Conservation (phyloP, 176 grass and related monocot genomes). For the Oropetium thomaeum region DNA sequence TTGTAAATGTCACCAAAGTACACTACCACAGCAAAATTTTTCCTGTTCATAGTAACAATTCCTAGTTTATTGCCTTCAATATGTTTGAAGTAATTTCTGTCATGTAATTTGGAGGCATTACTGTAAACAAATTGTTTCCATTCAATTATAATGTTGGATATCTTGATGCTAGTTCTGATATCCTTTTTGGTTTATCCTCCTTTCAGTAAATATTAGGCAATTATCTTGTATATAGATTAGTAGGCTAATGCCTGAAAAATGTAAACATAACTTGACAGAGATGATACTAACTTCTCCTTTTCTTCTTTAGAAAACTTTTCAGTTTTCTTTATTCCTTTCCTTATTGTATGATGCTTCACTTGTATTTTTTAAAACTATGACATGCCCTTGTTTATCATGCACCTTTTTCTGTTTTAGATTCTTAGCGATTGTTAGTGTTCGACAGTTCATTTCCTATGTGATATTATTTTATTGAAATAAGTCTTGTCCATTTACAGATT, state of each 20-base stretch:
- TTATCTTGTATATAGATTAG: background rate
- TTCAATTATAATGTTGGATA: background rate
- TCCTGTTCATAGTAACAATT: background rate
- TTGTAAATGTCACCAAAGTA: background rate
- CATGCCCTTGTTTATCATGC: background rate
- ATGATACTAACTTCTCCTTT: no score
- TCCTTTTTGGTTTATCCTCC: background rate
- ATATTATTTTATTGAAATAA: conserved; percentile 4
- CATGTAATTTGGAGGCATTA: background rate
- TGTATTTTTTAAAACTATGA: background rate
- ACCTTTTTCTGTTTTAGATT: background rate
- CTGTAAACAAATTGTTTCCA: background rate
- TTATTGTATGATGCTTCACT: background rate
- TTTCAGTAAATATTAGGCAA: background rate
- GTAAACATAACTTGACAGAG: background rate
- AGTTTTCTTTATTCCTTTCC: background rate
- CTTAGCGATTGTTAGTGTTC: background rate
- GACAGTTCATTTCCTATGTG: background rate
- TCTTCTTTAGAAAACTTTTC: background rate
- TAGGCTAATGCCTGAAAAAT: background rate
- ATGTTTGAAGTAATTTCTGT: background rate
- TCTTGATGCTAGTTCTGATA: background rate
- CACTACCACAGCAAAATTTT: background rate
- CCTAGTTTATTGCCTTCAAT: background rate
- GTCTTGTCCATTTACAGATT: conserved; percentile 56